These are phyloP conservation scores for Candida koratica DNA, from an alignment of 805 yeast species.

Conservation along the genomic window DNA sequence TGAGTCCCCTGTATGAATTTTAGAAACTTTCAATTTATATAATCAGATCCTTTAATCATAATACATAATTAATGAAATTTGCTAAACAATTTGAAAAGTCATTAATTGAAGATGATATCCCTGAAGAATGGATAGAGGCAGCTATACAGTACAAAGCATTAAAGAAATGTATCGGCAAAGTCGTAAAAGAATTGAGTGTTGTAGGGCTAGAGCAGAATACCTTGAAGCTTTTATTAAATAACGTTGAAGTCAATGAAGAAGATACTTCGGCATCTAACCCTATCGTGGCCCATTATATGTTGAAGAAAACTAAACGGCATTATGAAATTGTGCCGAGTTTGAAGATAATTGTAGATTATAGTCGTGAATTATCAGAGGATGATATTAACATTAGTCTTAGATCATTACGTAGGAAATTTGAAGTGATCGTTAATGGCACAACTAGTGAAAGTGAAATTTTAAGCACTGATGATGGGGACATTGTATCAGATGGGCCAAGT, in stretches of 20 bases:
- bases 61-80: slow-evolving; percentile 59
- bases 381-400: slow-evolving; percentile 20
- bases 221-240: slow-evolving; percentile 32
- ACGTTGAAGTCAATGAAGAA: slow-evolving; percentile 29
- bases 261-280: slow-evolving; percentile 37
- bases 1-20: too few relatives aligned
- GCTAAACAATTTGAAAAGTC: slow-evolving; percentile 68
- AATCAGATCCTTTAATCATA: neutral
- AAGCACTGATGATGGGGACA: neutral
- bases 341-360: slow-evolving; percentile 34
- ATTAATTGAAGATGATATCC: slow-evolving; percentile 56
- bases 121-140: slow-evolving; percentile 61
- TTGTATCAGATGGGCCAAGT: neutral
- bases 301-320: slow-evolving; percentile 25
- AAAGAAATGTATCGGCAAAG: slow-evolving; percentile 62
- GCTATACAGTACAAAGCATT: slow-evolving; percentile 71
- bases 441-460: slow-evolving; percentile 10
- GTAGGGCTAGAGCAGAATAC: slow-evolving; percentile 53
- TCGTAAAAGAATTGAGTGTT: slow-evolving; percentile 58
- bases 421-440: slow-evolving; percentile 12
- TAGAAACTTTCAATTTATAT: neutral
- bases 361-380: slow-evolving; percentile 23
- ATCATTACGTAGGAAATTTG: slow-evolving; percentile 11
- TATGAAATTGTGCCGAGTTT: slow-evolving; percentile 35
- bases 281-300: slow-evolving; percentile 39